Evolutionary conservation across 108 stramenopile species (phyloP).

Genomic region (Phaeodactylum tricornutum): DNA sequence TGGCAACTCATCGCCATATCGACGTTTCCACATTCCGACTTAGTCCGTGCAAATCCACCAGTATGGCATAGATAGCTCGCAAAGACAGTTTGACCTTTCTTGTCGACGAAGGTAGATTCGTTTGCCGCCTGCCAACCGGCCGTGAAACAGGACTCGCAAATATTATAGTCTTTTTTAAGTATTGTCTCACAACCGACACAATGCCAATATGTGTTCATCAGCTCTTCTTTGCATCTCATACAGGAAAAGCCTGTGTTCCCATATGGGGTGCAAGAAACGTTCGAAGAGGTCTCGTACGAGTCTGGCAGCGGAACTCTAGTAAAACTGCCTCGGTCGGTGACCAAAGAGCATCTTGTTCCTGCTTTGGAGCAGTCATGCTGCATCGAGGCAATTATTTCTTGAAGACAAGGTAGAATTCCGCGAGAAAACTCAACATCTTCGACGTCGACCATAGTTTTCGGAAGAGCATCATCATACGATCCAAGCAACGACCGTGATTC

Average conservation of each 20-base stretch:
- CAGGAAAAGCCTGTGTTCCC: constrained; percentile 48
- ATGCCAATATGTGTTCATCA: constrained; percentile 81
- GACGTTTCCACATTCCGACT: too few species aligned
- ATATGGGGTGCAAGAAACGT: background rate
- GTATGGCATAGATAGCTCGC: too few species aligned
- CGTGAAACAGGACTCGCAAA: constrained; percentile 69
- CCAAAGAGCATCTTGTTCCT: too few species aligned
- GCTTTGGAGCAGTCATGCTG: too few species aligned
- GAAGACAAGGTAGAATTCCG: background rate
- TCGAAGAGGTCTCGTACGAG: background rate
- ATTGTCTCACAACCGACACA: constrained; percentile 82
- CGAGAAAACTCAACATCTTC: constrained; percentile 2
- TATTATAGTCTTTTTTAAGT: constrained; percentile 72
- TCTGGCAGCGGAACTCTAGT: background rate
- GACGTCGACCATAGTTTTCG: background rate
- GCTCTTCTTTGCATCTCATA: constrained; percentile 56
- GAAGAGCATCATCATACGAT: background rate
- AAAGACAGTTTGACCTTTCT: too few species aligned
- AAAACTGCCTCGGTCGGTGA: too few species aligned
- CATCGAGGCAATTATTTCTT: background rate
- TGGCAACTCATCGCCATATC: too few species aligned
- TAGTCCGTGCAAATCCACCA: too few species aligned
- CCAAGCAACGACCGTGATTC: background rate
- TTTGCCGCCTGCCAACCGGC: too few species aligned
- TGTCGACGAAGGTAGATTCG: too few species aligned